phyloP scores from a whole-genome alignment of 805 yeast genomes.

The Crinitomyces ghanaensis region DNA sequence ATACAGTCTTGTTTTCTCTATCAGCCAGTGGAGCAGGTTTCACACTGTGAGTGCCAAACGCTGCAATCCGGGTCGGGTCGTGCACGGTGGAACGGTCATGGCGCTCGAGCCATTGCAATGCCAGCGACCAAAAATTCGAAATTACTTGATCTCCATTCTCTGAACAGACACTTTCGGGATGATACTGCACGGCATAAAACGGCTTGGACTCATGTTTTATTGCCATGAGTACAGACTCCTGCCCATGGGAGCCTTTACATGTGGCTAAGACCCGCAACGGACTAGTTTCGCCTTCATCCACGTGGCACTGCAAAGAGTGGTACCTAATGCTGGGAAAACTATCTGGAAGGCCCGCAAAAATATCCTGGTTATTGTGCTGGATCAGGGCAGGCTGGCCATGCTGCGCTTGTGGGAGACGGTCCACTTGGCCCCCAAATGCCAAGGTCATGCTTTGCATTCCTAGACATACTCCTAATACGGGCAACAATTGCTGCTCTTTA shows the following conservation, averaged over 20 bases:
- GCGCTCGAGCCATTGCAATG: constrained; percentile 27
- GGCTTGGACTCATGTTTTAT: constrained; percentile 51
- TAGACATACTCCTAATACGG: constrained; percentile 82
- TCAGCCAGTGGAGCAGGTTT: constrained; percentile 14
- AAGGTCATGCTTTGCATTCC: constrained; percentile 81
- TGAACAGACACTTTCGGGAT: constrained; percentile 92
- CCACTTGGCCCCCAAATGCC: constrained; percentile 46
- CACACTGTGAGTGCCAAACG: constrained; percentile 7
- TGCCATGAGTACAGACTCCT: constrained; percentile 63
- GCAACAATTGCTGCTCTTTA: constrained; percentile 32
- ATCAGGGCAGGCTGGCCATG: constrained; percentile 79
- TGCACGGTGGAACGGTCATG: constrained; percentile 3
- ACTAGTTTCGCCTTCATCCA: constrained; percentile 4
- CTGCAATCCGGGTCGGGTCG: constrained; percentile 1
- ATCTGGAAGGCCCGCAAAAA: constrained; percentile 34
- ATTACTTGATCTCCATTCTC: constrained; percentile 49
- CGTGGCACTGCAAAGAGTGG: constrained; percentile 63
- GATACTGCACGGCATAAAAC: constrained; percentile 91
- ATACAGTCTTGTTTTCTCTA: background rate
- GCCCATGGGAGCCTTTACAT: constrained; percentile 19
- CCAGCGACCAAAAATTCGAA: constrained; percentile 47
- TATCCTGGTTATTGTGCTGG: constrained; percentile 21
- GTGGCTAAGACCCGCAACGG: too few relatives aligned
- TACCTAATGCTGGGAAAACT: constrained; percentile 67
- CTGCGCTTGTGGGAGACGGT: constrained; percentile 43